Evolutionary conservation across 2,329 filamentous ascomycete genomes (phyloP).

Genomic region (Xylariaceae sp.): DNA sequence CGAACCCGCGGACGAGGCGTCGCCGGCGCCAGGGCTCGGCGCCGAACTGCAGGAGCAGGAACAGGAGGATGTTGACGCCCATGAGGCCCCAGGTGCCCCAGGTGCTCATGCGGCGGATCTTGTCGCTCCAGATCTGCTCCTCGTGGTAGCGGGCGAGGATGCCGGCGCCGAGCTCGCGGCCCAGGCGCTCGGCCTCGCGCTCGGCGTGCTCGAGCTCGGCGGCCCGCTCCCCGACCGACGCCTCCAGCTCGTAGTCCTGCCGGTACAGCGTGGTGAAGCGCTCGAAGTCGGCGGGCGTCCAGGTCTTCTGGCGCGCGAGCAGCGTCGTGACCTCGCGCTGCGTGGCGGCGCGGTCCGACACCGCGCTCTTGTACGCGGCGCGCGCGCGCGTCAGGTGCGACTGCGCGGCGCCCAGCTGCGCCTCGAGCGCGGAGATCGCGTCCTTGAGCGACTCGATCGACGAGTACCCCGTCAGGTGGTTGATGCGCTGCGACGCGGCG

Average conservation of each 20-base stretch:
- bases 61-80: conserved; percentile 91
- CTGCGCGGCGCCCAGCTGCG: conserved; percentile 64
- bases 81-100: conserved; percentile 99
- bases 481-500: conserved; percentile 84
- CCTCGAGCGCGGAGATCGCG: conserved; percentile 73
- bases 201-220: conserved; percentile 77
- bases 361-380: conserved; percentile 79
- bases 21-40: conserved; percentile 90
- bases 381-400: conserved; percentile 73
- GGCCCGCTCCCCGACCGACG: conserved; percentile 74
- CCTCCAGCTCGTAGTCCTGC: conserved; percentile 90
- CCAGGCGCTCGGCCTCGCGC: conserved; percentile 77
- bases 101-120: conserved; percentile 92
- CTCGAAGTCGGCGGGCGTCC: conserved; percentile 86
- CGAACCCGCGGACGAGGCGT: conserved; percentile 81
- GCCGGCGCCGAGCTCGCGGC: conserved; percentile 75
- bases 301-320: conserved; percentile 90
- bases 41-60: conserved; percentile 84
- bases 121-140: conserved; percentile 99
- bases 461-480: conserved; percentile 92
- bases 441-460: conserved; percentile 85
- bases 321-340: conserved; percentile 96
- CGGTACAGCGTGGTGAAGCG: conserved; percentile 93
- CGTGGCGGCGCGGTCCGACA: conserved; percentile 80
- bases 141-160: conserved; percentile 95